Conservation (phyloP, 371 early-diverging fungal species). For the Apophysomyces sp. region DNA sequence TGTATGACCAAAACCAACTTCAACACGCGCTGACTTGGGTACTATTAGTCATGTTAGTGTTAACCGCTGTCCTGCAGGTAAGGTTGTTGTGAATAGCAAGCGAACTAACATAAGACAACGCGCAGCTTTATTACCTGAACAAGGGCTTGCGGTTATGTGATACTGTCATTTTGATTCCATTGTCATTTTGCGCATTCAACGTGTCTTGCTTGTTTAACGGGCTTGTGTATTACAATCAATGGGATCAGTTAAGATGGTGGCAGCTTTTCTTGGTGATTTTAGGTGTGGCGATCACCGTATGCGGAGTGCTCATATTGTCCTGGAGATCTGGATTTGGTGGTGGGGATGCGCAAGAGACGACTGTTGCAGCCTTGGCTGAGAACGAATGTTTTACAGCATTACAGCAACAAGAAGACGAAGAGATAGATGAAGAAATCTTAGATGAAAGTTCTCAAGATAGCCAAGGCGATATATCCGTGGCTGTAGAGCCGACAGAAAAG, state of each 20-base stretch:
- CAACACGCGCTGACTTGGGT: constrained; percentile 71
- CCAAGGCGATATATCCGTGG: background rate
- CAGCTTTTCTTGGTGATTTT: constrained; percentile 65
- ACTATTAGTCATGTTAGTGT: constrained; percentile 60
- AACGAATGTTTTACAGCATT: background rate
- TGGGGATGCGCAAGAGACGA: background rate
- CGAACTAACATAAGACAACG: background rate
- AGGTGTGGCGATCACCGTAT: constrained; percentile 61
- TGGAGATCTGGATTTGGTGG: constrained; percentile 24
- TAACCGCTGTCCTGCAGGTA: constrained; percentile 75
- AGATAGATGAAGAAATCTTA: constrained; percentile 2
- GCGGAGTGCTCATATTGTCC: constrained; percentile 67
- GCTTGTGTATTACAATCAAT: constrained; percentile 79
- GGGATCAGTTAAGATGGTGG: constrained; percentile 62
- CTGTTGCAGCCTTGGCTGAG: background rate
- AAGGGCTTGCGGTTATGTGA: constrained; percentile 74
- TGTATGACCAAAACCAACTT: constrained; percentile 67
- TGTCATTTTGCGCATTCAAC: constrained; percentile 77
- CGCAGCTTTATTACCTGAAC: constrained; percentile 76
- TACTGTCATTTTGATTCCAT: constrained; percentile 78
- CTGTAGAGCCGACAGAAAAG: constrained; percentile 9
- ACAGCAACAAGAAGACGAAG: constrained; percentile 7
- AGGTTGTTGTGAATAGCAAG: background rate
- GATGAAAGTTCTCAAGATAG: background rate
- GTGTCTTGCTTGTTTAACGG: constrained; percentile 79